phyloP scores from a whole-genome alignment of 75 land plant species.

The Pseudotsuga menziesii region DNA sequence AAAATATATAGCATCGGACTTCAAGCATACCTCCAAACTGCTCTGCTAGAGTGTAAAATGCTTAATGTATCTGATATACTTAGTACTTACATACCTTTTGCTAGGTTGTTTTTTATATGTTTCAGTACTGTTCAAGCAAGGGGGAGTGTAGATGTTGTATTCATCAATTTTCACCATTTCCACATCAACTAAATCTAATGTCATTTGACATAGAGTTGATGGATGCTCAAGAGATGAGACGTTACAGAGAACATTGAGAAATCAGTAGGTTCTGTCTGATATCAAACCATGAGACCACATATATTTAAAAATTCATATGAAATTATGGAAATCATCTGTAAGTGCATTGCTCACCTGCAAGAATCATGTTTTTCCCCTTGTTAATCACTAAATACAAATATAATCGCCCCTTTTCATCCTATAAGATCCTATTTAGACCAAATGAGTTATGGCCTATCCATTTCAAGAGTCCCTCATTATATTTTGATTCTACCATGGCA shows the following conservation, averaged over 20 bases:
- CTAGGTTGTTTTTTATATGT: conserved; percentile 17
- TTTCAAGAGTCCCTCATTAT: neutral
- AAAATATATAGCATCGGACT: neutral
- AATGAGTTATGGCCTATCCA: neutral
- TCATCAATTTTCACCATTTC: conserved; percentile 82
- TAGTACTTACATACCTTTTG: conserved; percentile 37
- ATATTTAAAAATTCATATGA: conserved; percentile 77
- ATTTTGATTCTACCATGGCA: neutral
- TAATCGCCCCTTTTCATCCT: neutral
- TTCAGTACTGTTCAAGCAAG: conserved; percentile 34
- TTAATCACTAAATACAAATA: neutral
- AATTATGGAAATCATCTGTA: conserved; percentile 78
- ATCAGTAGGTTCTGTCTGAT: conserved; percentile 61
- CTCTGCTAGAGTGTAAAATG: neutral
- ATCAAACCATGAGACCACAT: conserved; percentile 89
- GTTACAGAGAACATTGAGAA: conserved; percentile 41
- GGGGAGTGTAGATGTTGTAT: conserved; percentile 79
- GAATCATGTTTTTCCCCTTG: neutral
- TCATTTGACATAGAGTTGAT: conserved; percentile 27
- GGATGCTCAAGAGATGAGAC: conserved; percentile 43
- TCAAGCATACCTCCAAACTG: neutral
- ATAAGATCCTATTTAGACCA: neutral
- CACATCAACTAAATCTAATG: conserved; percentile 23
- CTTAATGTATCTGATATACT: conserved; percentile 10
- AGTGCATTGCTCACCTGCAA: conserved; percentile 90